Evolutionary conservation across 768 basidiomycete species (phyloP), one percentile per base, ranked within the genome.

Genomic region (Clavulina sp.): DNA sequence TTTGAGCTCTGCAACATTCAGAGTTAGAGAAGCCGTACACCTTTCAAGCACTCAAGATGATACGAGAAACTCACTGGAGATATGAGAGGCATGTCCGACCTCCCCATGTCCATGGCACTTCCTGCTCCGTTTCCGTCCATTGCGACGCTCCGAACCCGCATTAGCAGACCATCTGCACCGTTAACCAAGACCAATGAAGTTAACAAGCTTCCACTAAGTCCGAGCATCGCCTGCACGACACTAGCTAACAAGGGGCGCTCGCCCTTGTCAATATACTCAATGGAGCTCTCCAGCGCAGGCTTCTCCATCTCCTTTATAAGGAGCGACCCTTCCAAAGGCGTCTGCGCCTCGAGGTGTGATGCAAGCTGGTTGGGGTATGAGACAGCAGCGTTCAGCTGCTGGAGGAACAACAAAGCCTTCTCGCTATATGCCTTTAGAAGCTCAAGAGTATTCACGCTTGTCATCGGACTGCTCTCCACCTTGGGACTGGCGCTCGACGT

Each of bases 281-380:
- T 67, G 1, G 68, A 56, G 16, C 63, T 62, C 18, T 63, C 62
- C 23, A 66, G 57, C 29, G 66, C 69, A 49, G 52, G 60, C 40
- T 58, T 31, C 29, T 55, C 57, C 9, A 63, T 57, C 43, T 83
- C 81, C 55, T 78, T 79, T 58, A 89, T 83, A 46, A 85, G 69
- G 47, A 70, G 69, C 0, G 65, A 65, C 4, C 81, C 74, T 58
- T 93, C 91, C 7, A 87, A 86, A 1, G 73, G 62, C 0, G 82
- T 81, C 13, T 84, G 71, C 4, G 87, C 81, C 53, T 92, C 86
- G 57, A 92, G 69, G 26, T 86, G 69, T 57, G 80, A 80, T 1
- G 81, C 78, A 9, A 95, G 73, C 58, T 89, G 81, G 59, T 91
- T 84, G 4, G 91, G 91, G 63, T 96, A 91, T 0, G 86, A 81